Evolutionary conservation across 2,329 filamentous ascomycete species (phyloP).

Genomic region (Pleoardoris graminearum): DNA sequence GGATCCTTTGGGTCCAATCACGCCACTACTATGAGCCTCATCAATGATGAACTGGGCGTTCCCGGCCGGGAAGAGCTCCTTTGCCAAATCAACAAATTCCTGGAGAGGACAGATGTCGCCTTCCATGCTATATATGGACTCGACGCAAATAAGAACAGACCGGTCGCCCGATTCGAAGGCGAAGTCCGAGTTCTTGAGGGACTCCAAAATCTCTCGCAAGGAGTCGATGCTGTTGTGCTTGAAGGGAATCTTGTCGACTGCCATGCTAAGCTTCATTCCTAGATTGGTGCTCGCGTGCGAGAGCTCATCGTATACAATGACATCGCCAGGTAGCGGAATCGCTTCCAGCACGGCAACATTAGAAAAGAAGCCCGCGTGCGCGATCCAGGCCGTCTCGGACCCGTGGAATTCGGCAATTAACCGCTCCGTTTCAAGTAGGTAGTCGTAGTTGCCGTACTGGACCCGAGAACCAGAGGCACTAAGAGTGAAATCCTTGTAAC

Average conservation of each 20-base stretch:
- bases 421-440: constrained; percentile 58
- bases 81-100: constrained; percentile 61
- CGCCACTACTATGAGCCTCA: constrained; percentile 67
- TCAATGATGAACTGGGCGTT: constrained; percentile 69
- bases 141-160: not conserved
- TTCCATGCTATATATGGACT: constrained; percentile 73
- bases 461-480: constrained; percentile 62
- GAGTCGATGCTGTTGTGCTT: constrained; percentile 57
- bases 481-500: constrained; percentile 44
- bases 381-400: constrained; percentile 58
- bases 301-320: constrained; percentile 70
- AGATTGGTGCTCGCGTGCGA: constrained; percentile 79
- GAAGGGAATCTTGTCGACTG: constrained; percentile 54
- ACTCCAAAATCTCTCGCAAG: not conserved
- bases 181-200: too few relatives aligned
- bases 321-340: constrained; percentile 60
- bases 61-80: constrained; percentile 57
- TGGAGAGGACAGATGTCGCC: constrained; percentile 69
- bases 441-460: constrained; percentile 63
- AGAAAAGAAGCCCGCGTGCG: constrained; percentile 55
- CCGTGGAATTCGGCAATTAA: constrained; percentile 62
- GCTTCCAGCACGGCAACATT: constrained; percentile 46
- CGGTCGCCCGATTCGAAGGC: not conserved
- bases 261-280: constrained; percentile 69
- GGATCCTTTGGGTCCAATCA: constrained; percentile 58